Percentiles rank a stretch among this genome's conserved stretches.
These are phyloP conservation scores for Erysimum cheiri DNA, from an alignment of 441 rosid species.

Conservation along the genomic window DNA sequence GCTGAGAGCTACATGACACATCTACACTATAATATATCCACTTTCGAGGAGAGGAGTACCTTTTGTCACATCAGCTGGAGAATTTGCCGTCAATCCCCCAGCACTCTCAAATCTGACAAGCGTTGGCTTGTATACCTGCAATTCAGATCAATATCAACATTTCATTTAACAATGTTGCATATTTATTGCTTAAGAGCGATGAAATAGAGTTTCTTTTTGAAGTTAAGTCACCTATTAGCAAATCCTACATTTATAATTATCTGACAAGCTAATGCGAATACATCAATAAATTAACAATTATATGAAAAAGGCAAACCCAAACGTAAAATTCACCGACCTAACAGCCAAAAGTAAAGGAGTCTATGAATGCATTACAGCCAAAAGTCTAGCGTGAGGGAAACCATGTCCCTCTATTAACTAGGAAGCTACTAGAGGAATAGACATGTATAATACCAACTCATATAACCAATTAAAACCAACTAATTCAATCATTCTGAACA, in stretches of 20 bases:
- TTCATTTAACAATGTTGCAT: background rate
- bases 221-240: slow-evolving; percentile 23
- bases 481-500: slow-evolving; percentile 27
- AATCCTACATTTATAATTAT: slow-evolving; percentile 18
- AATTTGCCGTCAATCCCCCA: slow-evolving; percentile 79
- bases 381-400: slow-evolving; percentile 9
- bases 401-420: background rate
- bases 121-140: slow-evolving; percentile 89
- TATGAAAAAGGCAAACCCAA: slow-evolving; percentile 9
- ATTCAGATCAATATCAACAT: slow-evolving; percentile 38
- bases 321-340: background rate
- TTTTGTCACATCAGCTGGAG: slow-evolving; percentile 83
- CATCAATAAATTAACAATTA: background rate
- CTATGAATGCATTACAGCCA: slow-evolving; percentile 16
- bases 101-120: slow-evolving; percentile 67
- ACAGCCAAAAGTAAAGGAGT: slow-evolving; percentile 10
- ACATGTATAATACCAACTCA: slow-evolving; percentile 13
- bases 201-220: background rate
- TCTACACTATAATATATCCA: slow-evolving; percentile 16
- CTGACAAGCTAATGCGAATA: background rate
- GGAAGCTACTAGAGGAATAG: slow-evolving; percentile 1
- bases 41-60: slow-evolving; percentile 53
- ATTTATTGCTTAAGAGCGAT: slow-evolving; percentile 13
- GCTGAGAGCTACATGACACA: slow-evolving; percentile 26
- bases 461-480: slow-evolving; percentile 2